These are phyloP conservation scores for Erigeron philadelphicus DNA, from an alignment of 140 eudicot genomes.

Conservation along the genomic window DNA sequence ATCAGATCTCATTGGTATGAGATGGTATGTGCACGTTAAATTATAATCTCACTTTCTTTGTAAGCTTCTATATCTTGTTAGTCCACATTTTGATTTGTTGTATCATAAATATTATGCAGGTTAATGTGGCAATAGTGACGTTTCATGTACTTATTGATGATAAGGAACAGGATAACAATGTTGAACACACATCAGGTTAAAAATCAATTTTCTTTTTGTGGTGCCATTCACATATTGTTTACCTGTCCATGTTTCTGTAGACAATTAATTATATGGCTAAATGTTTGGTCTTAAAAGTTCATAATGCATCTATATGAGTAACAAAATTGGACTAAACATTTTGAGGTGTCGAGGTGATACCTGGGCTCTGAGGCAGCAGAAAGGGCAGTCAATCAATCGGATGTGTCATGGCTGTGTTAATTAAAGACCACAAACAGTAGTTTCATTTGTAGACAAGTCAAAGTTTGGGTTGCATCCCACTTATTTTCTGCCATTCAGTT, in stretches of 20 bases:
- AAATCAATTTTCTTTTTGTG: constrained; percentile 13
- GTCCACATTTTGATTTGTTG: constrained; percentile 6
- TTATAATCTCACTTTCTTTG: background rate
- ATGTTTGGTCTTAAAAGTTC: background rate
- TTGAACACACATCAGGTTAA: constrained; percentile 40
- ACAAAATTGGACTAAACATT: background rate
- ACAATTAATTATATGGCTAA: background rate
- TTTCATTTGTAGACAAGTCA: background rate
- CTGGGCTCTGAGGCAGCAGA: background rate
- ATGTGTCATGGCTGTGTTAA: background rate
- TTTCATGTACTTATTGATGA: constrained; percentile 40
- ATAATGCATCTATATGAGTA: background rate
- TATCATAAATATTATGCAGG: constrained; percentile 38
- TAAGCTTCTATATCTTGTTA: background rate
- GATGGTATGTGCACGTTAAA: constrained; percentile 38
- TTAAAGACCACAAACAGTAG: background rate
- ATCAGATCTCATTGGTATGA: constrained; percentile 54
- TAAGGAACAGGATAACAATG: constrained; percentile 28
- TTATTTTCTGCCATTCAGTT: background rate
- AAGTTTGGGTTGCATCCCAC: background rate
- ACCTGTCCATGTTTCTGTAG: background rate
- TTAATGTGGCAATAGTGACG: constrained; percentile 40
- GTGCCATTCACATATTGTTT: constrained; percentile 13
- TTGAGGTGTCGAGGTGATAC: background rate
- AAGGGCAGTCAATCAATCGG: background rate